Evolutionary conservation across 2,329 filamentous ascomycete genomes (phyloP), one percentile per base, ranked within the genome.

Genomic region (Incumbomyces delicatus): DNA sequence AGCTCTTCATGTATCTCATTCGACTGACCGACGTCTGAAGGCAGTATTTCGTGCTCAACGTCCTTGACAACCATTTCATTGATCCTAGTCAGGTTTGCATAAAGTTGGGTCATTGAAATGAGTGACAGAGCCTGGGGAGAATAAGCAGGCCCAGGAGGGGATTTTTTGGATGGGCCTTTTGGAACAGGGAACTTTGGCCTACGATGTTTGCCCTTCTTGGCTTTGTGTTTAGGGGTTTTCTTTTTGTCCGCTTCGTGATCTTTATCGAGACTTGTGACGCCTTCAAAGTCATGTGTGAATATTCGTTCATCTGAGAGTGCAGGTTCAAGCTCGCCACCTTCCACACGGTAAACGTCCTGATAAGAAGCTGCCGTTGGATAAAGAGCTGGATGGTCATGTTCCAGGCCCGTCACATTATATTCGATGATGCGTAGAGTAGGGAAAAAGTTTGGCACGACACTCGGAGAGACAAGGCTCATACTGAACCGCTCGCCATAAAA

Each of bases 381-480:
- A 33, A 11, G 42, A 39, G 48, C 55, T 40, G 43, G 55, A 43
- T 54, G 53, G 16, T 49, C 49, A 44, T 78, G 59, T 53, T 87
- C 83, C 2, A 95, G 63, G 0, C 87, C 87, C 0, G 74, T 85
- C 46, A 87, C 87, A 62, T 98, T 96, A 71, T 96, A 98, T 60
- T 95, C 87, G 53, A 90, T 73, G n/a, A 98, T 76, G n/a, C 89
- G 79, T 29, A 95, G 66, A 1, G 85, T 88, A 0, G 90, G 92
- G 54, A 89, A 92, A 64, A 87, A 94, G 60, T 92, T 95, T 6
- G 90, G 92, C 7, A 96, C 86, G 32, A 98, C 72, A 60, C 89
- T 96, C 0, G 90, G 86, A 39, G 83, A 78, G 47, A 96, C 82
- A 20, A 92, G 70, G 0, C 85, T 82, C 5, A 94, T 65, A 44